These are phyloP conservation scores for Inga laurina DNA, from an alignment of 306 rosid genomes.

Conservation along the genomic window DNA sequence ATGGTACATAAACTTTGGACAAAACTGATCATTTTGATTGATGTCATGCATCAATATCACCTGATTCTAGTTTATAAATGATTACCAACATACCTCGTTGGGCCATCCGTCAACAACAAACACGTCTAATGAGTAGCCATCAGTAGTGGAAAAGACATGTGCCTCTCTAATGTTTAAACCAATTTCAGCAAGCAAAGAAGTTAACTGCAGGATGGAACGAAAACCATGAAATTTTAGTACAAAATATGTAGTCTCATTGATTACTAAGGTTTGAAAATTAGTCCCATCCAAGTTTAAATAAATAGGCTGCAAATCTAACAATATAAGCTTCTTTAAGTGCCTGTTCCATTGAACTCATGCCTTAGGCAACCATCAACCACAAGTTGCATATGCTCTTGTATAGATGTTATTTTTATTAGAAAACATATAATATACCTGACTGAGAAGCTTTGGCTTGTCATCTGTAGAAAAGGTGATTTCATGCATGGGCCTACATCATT, in stretches of 20 bases:
- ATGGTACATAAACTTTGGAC: conserved; percentile 1
- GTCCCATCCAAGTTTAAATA: conserved; percentile 24
- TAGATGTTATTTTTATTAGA: not conserved
- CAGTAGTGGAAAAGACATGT: conserved; percentile 92
- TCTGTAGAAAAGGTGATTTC: conserved; percentile 94
- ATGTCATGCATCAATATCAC: conserved; percentile 5
- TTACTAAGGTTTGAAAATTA: not conserved
- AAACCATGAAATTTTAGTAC: conserved; percentile 21
- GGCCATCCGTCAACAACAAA: conserved; percentile 99
- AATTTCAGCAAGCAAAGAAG: conserved; percentile 94
- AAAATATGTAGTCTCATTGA: not conserved
- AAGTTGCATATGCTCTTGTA: not conserved
- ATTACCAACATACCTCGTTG: conserved; percentile 64
- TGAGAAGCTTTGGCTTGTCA: conserved; percentile 96
- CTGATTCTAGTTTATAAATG: conserved; percentile 20
- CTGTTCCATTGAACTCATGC: conserved; percentile 12
- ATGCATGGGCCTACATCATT: conserved; percentile 92
- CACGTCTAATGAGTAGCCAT: conserved; percentile 95
- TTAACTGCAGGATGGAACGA: conserved; percentile 64
- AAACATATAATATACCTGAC: conserved; percentile 80
- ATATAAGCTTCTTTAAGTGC: conserved; percentile 6
- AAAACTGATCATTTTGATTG: not conserved
- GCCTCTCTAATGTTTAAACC: conserved; percentile 99
- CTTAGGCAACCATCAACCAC: conserved; percentile 21
- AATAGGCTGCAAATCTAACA: conserved; percentile 5